phyloP scores from a whole-genome alignment of 225 moss, liverwort and hornwort species.

The Anthoceros angustus region DNA sequence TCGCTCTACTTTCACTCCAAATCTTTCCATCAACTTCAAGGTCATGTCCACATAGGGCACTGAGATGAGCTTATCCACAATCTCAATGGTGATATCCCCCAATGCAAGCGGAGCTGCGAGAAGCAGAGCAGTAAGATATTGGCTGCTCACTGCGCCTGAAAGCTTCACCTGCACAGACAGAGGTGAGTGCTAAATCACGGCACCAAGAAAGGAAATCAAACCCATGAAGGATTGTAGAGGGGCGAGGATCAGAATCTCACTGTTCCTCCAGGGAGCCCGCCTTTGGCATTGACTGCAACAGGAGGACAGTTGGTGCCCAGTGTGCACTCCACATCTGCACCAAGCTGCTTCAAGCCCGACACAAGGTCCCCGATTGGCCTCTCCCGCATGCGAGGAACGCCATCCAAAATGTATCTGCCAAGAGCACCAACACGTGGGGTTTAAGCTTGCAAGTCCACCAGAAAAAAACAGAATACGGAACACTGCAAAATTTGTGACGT shows the following conservation, averaged over 20 bases:
- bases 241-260: slow-evolving; percentile 15
- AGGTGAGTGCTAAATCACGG: not conserved
- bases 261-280: slow-evolving; percentile 78
- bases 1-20: slow-evolving; percentile 70
- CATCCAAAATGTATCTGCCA: slow-evolving; percentile 74
- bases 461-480: too few relatives aligned
- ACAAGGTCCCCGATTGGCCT: slow-evolving; percentile 80
- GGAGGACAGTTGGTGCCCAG: slow-evolving; percentile 68
- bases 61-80: slow-evolving; percentile 83
- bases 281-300: slow-evolving; percentile 64
- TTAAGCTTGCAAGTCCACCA: not conserved
- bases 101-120: slow-evolving; percentile 79
- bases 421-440: not conserved
- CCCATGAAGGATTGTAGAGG: not conserved
- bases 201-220: not conserved
- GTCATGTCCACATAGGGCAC: slow-evolving; percentile 98
- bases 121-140: slow-evolving; percentile 77
- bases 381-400: slow-evolving; percentile 72
- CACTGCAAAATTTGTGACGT: not conserved
- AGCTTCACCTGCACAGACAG: slow-evolving; percentile 51
- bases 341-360: slow-evolving; percentile 73
- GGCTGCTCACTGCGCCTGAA: slow-evolving; percentile 88
- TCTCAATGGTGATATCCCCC: slow-evolving; percentile 72
- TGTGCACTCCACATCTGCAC: slow-evolving; percentile 51
- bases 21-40: slow-evolving; percentile 72